Conservation (phyloP, 495 filamentous ascomycete species). For the Neurospora tetrasperma region DNA sequence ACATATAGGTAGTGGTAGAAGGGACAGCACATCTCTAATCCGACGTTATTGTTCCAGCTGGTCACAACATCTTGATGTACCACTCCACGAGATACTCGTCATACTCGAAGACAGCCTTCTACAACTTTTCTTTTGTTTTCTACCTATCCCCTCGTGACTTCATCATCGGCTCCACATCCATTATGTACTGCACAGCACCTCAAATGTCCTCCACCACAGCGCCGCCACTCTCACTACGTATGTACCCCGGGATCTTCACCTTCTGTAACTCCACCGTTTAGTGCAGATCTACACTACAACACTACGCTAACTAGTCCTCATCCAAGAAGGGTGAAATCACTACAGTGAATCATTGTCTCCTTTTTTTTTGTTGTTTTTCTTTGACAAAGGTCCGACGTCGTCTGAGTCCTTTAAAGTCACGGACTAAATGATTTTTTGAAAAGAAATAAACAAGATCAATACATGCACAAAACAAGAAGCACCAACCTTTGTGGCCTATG, state of each 20-base stretch:
- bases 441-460: no score
- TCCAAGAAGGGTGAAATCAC: neutral
- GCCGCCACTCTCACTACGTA: neutral
- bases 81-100: neutral
- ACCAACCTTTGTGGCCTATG: neutral
- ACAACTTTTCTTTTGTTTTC: neutral
- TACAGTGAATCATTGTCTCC: neutral
- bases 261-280: neutral
- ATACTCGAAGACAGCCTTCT: no score
- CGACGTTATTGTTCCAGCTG: neutral
- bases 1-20: neutral
- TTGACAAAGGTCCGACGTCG: neutral
- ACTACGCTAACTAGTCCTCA: neutral
- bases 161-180: neutral
- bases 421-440: no score
- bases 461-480: no score
- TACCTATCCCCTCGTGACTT: neutral
- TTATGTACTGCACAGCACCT: neutral
- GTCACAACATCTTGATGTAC: neutral
- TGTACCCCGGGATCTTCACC: neutral
- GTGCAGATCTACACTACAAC: neutral
- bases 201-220: neutral
- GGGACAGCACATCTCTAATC: neutral
- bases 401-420: no score
- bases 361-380: neutral